These are phyloP conservation scores for Paraphoma chrysanthemicola DNA, from an alignment of 2,329 filamentous ascomycete genomes.

Conservation along the genomic window DNA sequence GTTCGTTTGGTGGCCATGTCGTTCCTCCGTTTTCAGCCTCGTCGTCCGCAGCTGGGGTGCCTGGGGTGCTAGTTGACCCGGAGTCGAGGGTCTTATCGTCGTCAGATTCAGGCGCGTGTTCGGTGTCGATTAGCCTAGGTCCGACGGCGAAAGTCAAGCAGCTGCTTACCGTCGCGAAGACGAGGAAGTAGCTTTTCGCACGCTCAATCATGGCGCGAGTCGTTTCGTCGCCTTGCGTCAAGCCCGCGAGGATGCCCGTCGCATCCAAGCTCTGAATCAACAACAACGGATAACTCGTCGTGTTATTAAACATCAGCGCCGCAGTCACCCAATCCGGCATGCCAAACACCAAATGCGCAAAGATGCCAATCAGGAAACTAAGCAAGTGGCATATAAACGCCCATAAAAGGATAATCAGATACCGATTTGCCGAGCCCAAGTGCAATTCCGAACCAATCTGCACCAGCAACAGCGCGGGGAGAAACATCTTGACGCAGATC, in stretches of 20 bases:
- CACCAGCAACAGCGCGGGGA: conserved; percentile 60
- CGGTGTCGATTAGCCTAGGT: conserved; percentile 62
- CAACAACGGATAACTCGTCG: conserved; percentile 59
- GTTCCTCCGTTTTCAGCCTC: conserved; percentile 10
- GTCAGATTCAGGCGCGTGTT: conserved; percentile 36
- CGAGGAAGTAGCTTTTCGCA: conserved; percentile 70
- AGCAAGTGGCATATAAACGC: conserved; percentile 56
- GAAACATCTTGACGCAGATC: conserved; percentile 60
- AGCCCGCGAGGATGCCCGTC: conserved; percentile 62
- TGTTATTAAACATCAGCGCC: conserved; percentile 64
- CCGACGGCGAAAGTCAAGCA: conserved; percentile 70
- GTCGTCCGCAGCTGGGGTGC: not conserved
- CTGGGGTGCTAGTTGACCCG: no score
- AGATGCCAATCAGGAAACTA: conserved; percentile 56
- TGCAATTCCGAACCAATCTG: conserved; percentile 61
- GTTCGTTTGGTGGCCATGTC: conserved; percentile 12
- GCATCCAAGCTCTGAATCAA: conserved; percentile 59
- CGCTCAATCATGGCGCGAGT: conserved; percentile 59
- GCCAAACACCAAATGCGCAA: conserved; percentile 52
- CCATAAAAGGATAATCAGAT: conserved; percentile 59
- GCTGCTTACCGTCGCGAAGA: conserved; percentile 68
- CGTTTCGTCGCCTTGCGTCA: conserved; percentile 54
- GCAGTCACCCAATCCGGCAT: conserved; percentile 62
- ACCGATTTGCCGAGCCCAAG: conserved; percentile 53
- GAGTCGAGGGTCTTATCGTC: conserved; percentile 17